Base-by-base conservation (phyloP, 345 rosid species). In the Rhodamnia rubescens region DNA sequence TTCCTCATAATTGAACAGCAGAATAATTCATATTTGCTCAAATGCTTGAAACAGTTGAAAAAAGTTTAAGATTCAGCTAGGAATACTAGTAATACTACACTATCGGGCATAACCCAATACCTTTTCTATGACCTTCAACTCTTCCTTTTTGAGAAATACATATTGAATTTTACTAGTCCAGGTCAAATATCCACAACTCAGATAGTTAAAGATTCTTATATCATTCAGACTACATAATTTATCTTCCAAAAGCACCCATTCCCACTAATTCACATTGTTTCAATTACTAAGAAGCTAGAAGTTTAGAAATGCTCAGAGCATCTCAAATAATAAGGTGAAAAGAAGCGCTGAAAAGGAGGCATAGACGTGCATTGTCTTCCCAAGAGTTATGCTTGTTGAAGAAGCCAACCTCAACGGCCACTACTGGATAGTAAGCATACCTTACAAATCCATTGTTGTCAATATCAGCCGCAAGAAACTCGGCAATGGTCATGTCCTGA, bases 401-500 rank as follows among this genome's bases (percentile, higher is more conserved):
- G 47, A 69, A 69, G 24, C 26, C 78, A 69, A 40, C 47, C 47
- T 36, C 20, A 69, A 36, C 0, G 44, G 16, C 16, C 9, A 8
- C 44, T 8, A 32, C 44, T 8, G 22, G 75, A 20, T 64, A 64
- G 18, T 32, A 64, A 69, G 42, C 86, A 74, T 89, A 97, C 99
- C 99, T 97, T 20, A 95, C 93, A 83, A 89, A 93, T 85, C 98
- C 98, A 87, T 96, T 94, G 81, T 91, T 90, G 85, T 97, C 98
- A 42, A 95, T 92, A 87, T 97, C 98, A 0, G 99, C 98, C 81
- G 94, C 95, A 84, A 95, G 93, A 90, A 95, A 97, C 90, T 97
- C 92, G 27, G 98, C 89, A 58, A 95, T 88, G 42, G 98, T 95
- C 99, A 97, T 93, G 85, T 89, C 89, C 40, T 96, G 98, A 40